These are phyloP conservation scores for Cordyceps javanica DNA, from an alignment of 2,329 filamentous ascomycete species.

Conservation along the genomic window DNA sequence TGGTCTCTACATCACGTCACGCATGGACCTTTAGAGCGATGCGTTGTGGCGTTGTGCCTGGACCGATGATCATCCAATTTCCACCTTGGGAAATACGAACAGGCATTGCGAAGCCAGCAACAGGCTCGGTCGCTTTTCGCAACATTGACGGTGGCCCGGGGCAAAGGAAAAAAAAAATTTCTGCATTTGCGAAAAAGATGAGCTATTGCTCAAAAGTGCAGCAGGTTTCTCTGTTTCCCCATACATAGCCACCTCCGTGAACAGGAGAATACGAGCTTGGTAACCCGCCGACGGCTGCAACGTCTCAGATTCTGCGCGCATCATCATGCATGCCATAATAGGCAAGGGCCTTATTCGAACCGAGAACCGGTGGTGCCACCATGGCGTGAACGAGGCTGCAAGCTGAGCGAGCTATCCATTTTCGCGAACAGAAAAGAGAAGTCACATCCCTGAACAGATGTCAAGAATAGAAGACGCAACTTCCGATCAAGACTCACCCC, in stretches of 20 bases:
- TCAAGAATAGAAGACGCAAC: not conserved
- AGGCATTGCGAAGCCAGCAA: no score
- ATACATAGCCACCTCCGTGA: conserved; percentile 11
- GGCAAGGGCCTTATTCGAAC: not conserved
- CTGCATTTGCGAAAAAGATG: not conserved
- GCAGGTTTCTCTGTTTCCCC: not conserved
- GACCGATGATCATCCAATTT: not conserved
- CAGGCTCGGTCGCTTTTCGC: not conserved
- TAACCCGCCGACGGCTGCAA: conserved; percentile 1
- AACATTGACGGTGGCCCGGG: not conserved
- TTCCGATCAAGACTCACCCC: not conserved
- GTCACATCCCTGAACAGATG: not conserved
- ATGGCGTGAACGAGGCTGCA: not conserved
- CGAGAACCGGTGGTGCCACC: not conserved
- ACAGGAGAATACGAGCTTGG: conserved; percentile 1
- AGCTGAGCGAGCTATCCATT: not conserved
- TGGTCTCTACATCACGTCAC: not conserved
- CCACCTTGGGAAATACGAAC: no score
- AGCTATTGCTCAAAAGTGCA: not conserved
- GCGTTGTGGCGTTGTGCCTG: conserved; percentile 1
- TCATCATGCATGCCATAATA: not conserved
- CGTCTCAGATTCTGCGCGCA: conserved; percentile 9
- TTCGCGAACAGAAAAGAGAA: not conserved
- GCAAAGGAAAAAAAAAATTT: not conserved
- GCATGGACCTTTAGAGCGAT: not conserved